Evolutionary conservation across 2,329 filamentous ascomycete genomes (phyloP).

Genomic region (Colletotrichum theobromicola): DNA sequence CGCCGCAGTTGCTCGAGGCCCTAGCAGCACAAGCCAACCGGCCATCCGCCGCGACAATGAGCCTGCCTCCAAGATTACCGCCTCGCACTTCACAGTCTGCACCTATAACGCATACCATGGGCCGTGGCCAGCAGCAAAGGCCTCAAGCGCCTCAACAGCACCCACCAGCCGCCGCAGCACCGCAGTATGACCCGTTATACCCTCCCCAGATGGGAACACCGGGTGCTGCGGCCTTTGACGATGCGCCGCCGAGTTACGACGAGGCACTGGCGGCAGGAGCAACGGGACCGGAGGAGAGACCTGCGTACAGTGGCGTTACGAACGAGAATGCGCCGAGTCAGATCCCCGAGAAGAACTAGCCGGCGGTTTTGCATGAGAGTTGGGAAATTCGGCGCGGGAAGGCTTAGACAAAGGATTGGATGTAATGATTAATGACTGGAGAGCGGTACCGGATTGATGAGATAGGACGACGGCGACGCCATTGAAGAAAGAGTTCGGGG

Average conservation of each 20-base stretch:
- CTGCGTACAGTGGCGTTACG: slow-evolving; percentile 70
- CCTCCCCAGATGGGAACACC: slow-evolving; percentile 60
- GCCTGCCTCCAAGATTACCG: slow-evolving; percentile 38
- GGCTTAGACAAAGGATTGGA: not conserved
- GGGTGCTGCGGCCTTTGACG: slow-evolving; percentile 59
- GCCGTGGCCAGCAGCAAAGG: slow-evolving; percentile 27
- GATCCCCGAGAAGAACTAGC: slow-evolving; percentile 45
- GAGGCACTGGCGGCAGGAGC: slow-evolving; percentile 85
- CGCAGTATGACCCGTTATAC: slow-evolving; percentile 56
- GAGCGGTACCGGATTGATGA: not conserved
- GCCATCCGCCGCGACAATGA: slow-evolving; percentile 41
- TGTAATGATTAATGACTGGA: slow-evolving; percentile 2
- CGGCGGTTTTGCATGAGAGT: not conserved
- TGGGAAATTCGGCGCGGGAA: not conserved
- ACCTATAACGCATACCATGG: slow-evolving; percentile 24
- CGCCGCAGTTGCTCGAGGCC: slow-evolving; percentile 74
- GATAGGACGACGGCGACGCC: not conserved
- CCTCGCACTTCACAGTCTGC: slow-evolving; percentile 33
- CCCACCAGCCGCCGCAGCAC: slow-evolving; percentile 31
- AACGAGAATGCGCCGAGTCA: slow-evolving; percentile 64
- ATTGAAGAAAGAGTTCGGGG: not conserved
- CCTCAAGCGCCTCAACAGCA: slow-evolving; percentile 29
- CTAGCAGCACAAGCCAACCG: slow-evolving; percentile 36
- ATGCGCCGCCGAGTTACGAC: slow-evolving; percentile 94
- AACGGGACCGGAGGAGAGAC: slow-evolving; percentile 72